phyloP scores from a whole-genome alignment of 495 filamentous ascomycete species.

The Penicillium soppii region DNA sequence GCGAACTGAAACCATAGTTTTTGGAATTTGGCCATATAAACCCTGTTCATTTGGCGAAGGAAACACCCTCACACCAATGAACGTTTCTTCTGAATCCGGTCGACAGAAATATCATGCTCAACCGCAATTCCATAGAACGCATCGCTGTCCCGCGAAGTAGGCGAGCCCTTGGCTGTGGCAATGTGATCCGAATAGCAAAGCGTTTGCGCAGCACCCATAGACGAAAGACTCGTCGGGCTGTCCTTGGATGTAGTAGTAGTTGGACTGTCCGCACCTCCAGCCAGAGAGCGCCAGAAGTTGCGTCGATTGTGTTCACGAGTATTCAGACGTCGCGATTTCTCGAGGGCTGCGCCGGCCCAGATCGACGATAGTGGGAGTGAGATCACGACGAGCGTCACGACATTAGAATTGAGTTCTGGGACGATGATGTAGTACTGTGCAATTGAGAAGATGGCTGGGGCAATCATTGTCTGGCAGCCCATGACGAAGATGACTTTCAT shows the following conservation, averaged over 20 bases:
- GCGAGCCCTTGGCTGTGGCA: slow-evolving; percentile 6
- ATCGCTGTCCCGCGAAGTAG: slow-evolving; percentile 12
- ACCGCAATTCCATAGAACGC: slow-evolving; percentile 30
- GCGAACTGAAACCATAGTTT: too few species aligned
- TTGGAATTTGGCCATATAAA: too few species aligned
- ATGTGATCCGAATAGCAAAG: slow-evolving; percentile 30
- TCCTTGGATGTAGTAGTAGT: slow-evolving; percentile 11
- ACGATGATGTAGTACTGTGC: slow-evolving; percentile 57
- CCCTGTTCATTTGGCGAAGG: too few species aligned
- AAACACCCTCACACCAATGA: slow-evolving; percentile 10
- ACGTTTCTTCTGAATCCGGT: slow-evolving; percentile 8
- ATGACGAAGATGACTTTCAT: slow-evolving; percentile 74
- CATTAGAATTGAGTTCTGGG: slow-evolving; percentile 58
- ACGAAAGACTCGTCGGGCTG: slow-evolving; percentile 11
- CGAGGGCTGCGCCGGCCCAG: slow-evolving; percentile 60
- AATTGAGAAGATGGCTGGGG: slow-evolving; percentile 77
- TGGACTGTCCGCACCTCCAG: slow-evolving; percentile 16
- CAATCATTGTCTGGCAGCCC: slow-evolving; percentile 73
- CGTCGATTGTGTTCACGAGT: slow-evolving; percentile 12
- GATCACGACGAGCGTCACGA: slow-evolving; percentile 66
- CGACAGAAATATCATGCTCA: slow-evolving; percentile 35
- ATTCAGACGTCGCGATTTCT: slow-evolving; percentile 8
- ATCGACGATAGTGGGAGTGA: slow-evolving; percentile 79
- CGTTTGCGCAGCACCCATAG: slow-evolving; percentile 20
- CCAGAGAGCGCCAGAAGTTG: slow-evolving; percentile 31